A percentile compares a stretch with the other conserved stretches of the same genome.
phyloP scores from a whole-genome alignment of 805 yeast species.

The Candida xyloterini region DNA sequence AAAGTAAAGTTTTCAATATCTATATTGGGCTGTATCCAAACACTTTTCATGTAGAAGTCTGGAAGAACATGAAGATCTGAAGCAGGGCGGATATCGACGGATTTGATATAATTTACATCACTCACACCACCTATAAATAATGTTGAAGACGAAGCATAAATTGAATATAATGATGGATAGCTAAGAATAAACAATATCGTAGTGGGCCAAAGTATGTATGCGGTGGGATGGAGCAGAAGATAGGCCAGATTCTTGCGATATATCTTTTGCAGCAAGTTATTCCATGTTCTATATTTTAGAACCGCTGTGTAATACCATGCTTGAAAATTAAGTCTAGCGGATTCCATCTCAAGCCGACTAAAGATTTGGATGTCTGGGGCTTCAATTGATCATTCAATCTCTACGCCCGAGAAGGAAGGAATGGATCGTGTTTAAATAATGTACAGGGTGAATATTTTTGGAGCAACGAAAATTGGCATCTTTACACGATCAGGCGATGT shows the following conservation, averaged over 20 bases:
- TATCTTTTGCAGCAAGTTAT: slow-evolving; percentile 12
- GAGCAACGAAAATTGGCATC: neutral
- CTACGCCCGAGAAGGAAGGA: neutral
- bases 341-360: neutral
- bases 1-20: neutral
- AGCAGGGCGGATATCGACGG: slow-evolving; percentile 16
- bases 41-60: slow-evolving; percentile 32
- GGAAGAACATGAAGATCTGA: slow-evolving; percentile 3
- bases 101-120: slow-evolving; percentile 15
- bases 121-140: slow-evolving; percentile 11
- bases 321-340: neutral
- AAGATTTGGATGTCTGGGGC: neutral
- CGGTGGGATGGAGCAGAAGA: slow-evolving; percentile 38
- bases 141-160: slow-evolving; percentile 28
- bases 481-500: neutral
- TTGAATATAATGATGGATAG: slow-evolving; percentile 45
- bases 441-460: neutral
- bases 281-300: slow-evolving; percentile 15
- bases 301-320: slow-evolving; percentile 11
- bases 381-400: neutral
- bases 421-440: neutral
- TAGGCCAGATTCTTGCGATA: slow-evolving; percentile 12
- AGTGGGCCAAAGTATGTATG: slow-evolving; percentile 48
- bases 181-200: slow-evolving; percentile 45
- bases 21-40: slow-evolving; percentile 33